Percentiles rank a stretch among this genome's conserved stretches.
These are phyloP conservation scores for Kokia cookei DNA, from an alignment of 441 rosid species.

Conservation along the genomic window DNA sequence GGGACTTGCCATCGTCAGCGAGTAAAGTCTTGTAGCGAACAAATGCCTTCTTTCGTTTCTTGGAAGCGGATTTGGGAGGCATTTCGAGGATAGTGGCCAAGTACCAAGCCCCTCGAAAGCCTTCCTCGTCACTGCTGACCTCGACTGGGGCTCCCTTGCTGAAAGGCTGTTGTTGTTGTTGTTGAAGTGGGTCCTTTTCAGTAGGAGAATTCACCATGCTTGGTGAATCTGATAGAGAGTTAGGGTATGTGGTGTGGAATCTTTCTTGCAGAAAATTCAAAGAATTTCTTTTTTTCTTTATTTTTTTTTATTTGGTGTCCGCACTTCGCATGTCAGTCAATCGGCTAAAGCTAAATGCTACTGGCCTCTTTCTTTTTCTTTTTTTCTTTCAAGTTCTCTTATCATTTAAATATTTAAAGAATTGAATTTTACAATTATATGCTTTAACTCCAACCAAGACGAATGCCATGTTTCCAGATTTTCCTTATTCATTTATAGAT, in stretches of 20 bases:
- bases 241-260: background rate
- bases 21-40: conserved; percentile 28
- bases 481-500: no score
- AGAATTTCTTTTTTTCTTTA: no score
- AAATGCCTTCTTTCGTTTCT: conserved; percentile 32
- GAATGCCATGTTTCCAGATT: no score
- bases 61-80: conserved; percentile 32
- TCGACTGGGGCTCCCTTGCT: conserved; percentile 29
- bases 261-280: background rate
- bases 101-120: conserved; percentile 33
- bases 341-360: no score
- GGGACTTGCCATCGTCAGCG: conserved; percentile 23
- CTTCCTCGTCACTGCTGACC: conserved; percentile 21
- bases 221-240: background rate
- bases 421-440: no score
- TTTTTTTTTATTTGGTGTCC: no score
- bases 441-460: no score
- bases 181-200: conserved; percentile 4
- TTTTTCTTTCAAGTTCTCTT: no score
- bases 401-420: no score
- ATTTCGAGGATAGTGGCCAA: conserved; percentile 25
- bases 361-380: no score
- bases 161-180: background rate
- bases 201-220: conserved; percentile 12
- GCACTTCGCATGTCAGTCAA: no score